phyloP scores from a whole-genome alignment of 169 alveolate genomes.

The Plasmodium chabaudi region DNA sequence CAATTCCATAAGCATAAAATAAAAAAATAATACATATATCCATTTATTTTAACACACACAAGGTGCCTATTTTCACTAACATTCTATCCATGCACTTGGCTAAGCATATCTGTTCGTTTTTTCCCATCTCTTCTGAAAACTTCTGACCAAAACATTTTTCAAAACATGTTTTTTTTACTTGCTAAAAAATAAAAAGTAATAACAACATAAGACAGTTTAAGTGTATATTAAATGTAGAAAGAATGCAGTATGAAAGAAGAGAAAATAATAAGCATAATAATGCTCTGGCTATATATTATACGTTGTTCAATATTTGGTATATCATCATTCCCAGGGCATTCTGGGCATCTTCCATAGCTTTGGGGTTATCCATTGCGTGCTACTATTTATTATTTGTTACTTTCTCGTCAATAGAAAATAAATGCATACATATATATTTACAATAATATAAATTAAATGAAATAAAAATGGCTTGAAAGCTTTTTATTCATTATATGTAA shows the following conservation, averaged over 20 bases:
- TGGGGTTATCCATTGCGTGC: slow-evolving; percentile 24
- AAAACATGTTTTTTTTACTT: slow-evolving; percentile 91
- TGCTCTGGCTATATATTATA: slow-evolving; percentile 1
- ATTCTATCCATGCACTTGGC: slow-evolving; percentile 94
- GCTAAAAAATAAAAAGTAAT: slow-evolving; percentile 65
- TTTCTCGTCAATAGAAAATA: neutral
- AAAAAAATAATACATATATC: neutral
- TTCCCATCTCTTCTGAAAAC: slow-evolving; percentile 86
- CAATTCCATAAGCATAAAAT: neutral
- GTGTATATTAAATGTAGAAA: no score
- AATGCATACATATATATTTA: neutral
- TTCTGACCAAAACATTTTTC: slow-evolving; percentile 88
- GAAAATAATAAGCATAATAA: neutral
- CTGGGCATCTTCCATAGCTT: slow-evolving; percentile 69
- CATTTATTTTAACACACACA: neutral
- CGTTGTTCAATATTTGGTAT: slow-evolving; percentile 62
- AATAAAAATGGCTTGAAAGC: no score
- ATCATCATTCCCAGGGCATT: slow-evolving; percentile 75
- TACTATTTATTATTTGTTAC: neutral
- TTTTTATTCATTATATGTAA: no score
- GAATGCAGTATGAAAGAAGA: neutral
- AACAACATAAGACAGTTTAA: neutral
- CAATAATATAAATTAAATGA: no score
- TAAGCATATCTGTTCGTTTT: slow-evolving; percentile 87
- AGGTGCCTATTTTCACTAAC: slow-evolving; percentile 69